Percentiles rank a stretch among this genome's conserved stretches.
These are phyloP conservation scores for Aspergillus ochraceoroseus DNA, from an alignment of 2,329 filamentous ascomycete genomes.

Conservation along the genomic window DNA sequence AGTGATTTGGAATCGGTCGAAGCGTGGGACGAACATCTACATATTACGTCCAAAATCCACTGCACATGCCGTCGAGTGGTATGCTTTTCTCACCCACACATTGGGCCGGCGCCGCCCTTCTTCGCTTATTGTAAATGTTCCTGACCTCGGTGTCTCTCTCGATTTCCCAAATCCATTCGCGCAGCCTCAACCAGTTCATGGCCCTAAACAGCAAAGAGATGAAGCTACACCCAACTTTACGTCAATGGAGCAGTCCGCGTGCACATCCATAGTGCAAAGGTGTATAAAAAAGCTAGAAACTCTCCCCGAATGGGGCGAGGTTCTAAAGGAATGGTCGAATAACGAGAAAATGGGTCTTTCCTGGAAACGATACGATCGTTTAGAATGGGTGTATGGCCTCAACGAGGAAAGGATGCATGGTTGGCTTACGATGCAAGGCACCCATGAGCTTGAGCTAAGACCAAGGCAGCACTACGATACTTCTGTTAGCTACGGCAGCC, in stretches of 20 bases:
- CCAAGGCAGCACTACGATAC: conserved; percentile 63
- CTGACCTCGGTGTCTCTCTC: conserved; percentile 57
- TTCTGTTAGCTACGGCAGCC: conserved; percentile 37
- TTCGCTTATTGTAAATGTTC: conserved; percentile 57
- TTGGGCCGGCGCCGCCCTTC: conserved; percentile 56
- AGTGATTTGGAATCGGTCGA: conserved; percentile 56
- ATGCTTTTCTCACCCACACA: conserved; percentile 58
- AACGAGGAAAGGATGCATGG: conserved; percentile 67
- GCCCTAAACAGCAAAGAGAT: conserved; percentile 45
- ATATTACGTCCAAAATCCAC: conserved; percentile 59
- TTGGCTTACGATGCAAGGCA: conserved; percentile 61
- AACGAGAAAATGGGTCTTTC: conserved; percentile 59
- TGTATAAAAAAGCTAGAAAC: conserved; percentile 57
- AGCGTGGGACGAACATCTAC: conserved; percentile 54
- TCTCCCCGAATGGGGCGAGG: conserved; percentile 55
- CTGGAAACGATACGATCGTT: conserved; percentile 64
- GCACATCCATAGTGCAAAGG: conserved; percentile 52
- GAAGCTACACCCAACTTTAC: conserved; percentile 35
- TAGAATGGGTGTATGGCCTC: conserved; percentile 63
- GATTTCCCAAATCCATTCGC: conserved; percentile 58
- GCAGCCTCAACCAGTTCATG: conserved; percentile 37
- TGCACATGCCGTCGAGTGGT: conserved; percentile 63
- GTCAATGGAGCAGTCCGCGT: conserved; percentile 52
- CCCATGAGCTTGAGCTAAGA: conserved; percentile 62
- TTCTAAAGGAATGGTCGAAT: conserved; percentile 56